Evolutionary conservation across 1,284 basidiomycete species (phyloP), one percentile per base, ranked within the genome.

Genomic region (Cryptococcus maquisensis): DNA sequence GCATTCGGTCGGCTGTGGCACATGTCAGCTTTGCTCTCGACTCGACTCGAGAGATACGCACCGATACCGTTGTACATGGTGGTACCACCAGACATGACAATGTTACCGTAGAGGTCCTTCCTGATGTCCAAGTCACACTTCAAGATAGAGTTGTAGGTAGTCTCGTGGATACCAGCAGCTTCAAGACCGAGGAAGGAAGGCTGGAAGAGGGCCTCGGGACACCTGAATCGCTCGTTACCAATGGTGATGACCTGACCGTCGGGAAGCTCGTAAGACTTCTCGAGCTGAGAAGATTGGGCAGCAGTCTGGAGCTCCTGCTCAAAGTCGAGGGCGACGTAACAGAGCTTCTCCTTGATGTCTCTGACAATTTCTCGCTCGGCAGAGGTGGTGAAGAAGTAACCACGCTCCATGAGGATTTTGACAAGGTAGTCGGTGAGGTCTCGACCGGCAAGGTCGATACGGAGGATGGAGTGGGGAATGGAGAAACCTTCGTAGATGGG

Each of bases 331-430:
- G 93, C 93, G 69, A 96, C 91, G 79, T 96, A 96, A 81, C 92
- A 95, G 49, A 96, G 85, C 82, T 94, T 95, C 84, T 96, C 93
- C 84, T 96, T 96, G 83, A 96, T 94, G 78, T 96, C 93, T 71
- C 93, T 85, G 71, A 96, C 93, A 61, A 96, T 92, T 85, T 95
- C 92, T 74, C 88, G 86, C 81, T 94, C 91, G 58, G 91, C 90
- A 20, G 89, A 88, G 66, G 88, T 96, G 71, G 88, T 92, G 86
- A 96, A 95, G 56, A 86, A 83, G 81, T 97, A 95, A 35, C 93
- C 93, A 69, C 93, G 86, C 82, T 96, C 93, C 79, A 84, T 88
- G 72, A 96, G 78, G 77, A 91, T 89, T 83, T 93, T 95, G 82
- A 90, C 85, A 66, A 97, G 81, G 81, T 85, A 88, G 67, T 93